Evolutionary conservation across 805 yeast species (phyloP), one percentile per base, ranked within the genome.

Genomic region (Schizosaccharomyces osmophilus): DNA sequence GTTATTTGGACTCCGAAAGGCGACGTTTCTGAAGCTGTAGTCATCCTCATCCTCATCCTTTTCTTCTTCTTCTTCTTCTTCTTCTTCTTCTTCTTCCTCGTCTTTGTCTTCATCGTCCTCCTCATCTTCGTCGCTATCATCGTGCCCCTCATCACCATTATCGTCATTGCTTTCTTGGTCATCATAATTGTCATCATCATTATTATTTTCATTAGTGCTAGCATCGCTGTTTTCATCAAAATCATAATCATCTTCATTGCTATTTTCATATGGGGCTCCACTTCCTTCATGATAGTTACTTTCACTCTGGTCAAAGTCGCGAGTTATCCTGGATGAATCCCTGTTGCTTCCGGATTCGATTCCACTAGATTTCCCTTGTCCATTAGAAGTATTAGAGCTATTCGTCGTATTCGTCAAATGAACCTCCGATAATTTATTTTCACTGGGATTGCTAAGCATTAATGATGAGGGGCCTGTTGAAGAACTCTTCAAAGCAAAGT

Each of bases 1-100:
- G 69, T 29, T 66, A 67, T 11, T 66, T 68, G 26, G 64, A 66
- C 26, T 64, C 62, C 5, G 64, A 67, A 64, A 64, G 26, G 64
- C 63, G 2, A 61, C 63, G 22, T 66, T 63, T 2, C 62, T 64
- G 26, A 59, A 67, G 13, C 63, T 67, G 5, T 61, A 66, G 19
- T 64, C 65, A 5, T 62, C 64, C n/a, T 64, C 69, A 5, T 62
- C 45, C 29, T 65, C 66, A n/a, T 62, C 62, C 24, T 61, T 64
- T 17, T 45, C 63, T 15, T 24, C 22, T 24, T 19, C 55, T 48
- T 19, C 32, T 31, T 31, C 32, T 4, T n/a, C 51, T 45, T 45
- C 51, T n/a, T 45, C 51, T 45, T 45, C 51, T 45, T 45, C 51
- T 15, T 45, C 51, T 45, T 61, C 55, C 8, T 61, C 65, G 22